phyloP scores from a whole-genome alignment of 106 monocot genomes.

The Dendrobium catenatum region DNA sequence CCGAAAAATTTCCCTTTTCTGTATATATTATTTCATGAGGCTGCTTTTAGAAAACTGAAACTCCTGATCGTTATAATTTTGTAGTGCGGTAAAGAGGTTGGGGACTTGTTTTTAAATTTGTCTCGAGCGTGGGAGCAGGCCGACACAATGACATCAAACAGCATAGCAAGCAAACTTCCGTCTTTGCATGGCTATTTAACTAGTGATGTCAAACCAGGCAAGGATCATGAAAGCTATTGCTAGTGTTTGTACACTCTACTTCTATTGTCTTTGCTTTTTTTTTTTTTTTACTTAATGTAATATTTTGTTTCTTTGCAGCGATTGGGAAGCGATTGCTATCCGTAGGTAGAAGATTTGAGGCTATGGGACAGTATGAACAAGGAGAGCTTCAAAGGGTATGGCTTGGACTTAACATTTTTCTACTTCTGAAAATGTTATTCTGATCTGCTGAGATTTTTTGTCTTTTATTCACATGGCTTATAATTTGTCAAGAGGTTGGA shows the following conservation, averaged over 20 bases:
- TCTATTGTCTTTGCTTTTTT: neutral
- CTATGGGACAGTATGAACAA: conserved; percentile 65
- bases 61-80: neutral
- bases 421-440: too few species aligned
- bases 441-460: too few species aligned
- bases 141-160: conserved; percentile 54
- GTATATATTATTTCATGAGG: neutral
- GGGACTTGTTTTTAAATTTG: conserved; percentile 49
- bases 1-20: too few species aligned
- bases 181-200: conserved; percentile 34
- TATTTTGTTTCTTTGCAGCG: conserved; percentile 28
- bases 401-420: neutral
- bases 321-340: conserved; percentile 58
- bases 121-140: conserved; percentile 63
- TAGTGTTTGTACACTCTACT: too few species aligned
- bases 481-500: too few species aligned
- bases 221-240: conserved; percentile 1
- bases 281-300: neutral
- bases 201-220: conserved; percentile 47
- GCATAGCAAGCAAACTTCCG: conserved; percentile 37
- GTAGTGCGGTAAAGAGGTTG: conserved; percentile 61
- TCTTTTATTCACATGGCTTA: too few species aligned
- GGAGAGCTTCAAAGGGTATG: conserved; percentile 56
- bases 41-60: neutral
- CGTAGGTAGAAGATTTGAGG: conserved; percentile 56